phyloP scores from a whole-genome alignment of 148 eudicot species.

The Rhododendron molle region DNA sequence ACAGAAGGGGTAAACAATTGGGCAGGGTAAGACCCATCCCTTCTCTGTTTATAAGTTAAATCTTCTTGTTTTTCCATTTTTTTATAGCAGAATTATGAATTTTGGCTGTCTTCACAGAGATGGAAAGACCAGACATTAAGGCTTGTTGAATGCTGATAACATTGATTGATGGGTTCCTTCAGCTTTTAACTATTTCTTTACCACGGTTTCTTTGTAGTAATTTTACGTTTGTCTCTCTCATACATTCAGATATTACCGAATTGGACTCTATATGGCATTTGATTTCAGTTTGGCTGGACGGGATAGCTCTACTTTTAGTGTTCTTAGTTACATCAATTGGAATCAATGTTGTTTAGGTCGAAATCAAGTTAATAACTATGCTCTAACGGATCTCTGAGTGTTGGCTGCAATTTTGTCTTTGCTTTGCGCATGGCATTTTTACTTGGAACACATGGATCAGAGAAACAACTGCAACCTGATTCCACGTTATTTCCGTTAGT shows the following conservation, averaged over 20 bases:
- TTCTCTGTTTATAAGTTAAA: neutral
- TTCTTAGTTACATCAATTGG: neutral
- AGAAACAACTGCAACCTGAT: neutral
- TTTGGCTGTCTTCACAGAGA: neutral
- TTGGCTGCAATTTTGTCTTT: neutral
- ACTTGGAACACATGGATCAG: neutral
- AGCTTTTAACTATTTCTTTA: neutral
- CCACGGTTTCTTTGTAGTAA: neutral
- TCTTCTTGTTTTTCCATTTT: neutral
- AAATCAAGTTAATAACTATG: neutral
- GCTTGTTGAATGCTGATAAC: neutral
- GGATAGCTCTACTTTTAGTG: neutral
- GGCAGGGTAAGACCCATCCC: neutral
- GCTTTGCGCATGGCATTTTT: neutral
- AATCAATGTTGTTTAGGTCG: neutral
- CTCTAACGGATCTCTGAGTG: neutral
- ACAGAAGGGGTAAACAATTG: neutral
- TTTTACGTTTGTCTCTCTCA: neutral
- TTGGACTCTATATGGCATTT: neutral
- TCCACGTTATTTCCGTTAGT: neutral
- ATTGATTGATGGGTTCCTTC: neutral
- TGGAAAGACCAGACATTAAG: neutral
- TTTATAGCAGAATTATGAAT: neutral
- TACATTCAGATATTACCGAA: neutral
- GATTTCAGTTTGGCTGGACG: neutral